Evolutionary conservation across 768 basidiomycete genomes (phyloP).

Genomic region (Cubamyces lactineus): DNA sequence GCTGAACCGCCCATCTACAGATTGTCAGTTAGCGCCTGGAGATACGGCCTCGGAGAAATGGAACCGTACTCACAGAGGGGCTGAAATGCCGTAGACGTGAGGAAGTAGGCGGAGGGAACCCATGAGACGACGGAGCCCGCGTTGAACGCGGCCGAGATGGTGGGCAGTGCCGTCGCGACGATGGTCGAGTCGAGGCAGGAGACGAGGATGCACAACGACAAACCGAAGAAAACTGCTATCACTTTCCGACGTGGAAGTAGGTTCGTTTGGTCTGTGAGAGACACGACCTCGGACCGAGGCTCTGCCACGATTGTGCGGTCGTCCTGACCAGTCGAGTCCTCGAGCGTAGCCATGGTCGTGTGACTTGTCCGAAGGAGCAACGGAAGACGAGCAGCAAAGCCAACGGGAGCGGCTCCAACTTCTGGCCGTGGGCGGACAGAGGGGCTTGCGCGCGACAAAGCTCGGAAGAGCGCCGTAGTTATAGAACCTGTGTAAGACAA

Average conservation of each 20-base stretch:
- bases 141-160: constrained; percentile 65
- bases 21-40: constrained; percentile 39
- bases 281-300: constrained; percentile 14
- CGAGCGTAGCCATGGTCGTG: neutral
- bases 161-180: constrained; percentile 75
- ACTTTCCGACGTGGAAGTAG: constrained; percentile 65
- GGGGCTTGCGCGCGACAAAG: no score
- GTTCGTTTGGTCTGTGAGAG: constrained; percentile 75
- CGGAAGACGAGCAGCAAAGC: neutral
- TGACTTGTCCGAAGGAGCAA: no score
- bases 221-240: constrained; percentile 61
- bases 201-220: constrained; percentile 63
- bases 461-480: neutral
- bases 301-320: constrained; percentile 11
- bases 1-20: constrained; percentile 56
- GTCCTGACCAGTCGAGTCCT: constrained; percentile 1
- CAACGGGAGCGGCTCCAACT: neutral
- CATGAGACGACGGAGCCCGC: constrained; percentile 66
- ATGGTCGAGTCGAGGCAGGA: constrained; percentile 72
- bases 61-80: constrained; percentile 37
- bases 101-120: constrained; percentile 74
- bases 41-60: constrained; percentile 32
- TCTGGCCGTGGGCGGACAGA: no score
- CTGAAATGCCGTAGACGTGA: constrained; percentile 69
- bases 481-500: neutral